A percentile compares a stretch with the other conserved stretches of the same genome.
Evolutionary conservation across 2,329 filamentous ascomycete species (phyloP).

Genomic region (Xylariaceae sp.): DNA sequence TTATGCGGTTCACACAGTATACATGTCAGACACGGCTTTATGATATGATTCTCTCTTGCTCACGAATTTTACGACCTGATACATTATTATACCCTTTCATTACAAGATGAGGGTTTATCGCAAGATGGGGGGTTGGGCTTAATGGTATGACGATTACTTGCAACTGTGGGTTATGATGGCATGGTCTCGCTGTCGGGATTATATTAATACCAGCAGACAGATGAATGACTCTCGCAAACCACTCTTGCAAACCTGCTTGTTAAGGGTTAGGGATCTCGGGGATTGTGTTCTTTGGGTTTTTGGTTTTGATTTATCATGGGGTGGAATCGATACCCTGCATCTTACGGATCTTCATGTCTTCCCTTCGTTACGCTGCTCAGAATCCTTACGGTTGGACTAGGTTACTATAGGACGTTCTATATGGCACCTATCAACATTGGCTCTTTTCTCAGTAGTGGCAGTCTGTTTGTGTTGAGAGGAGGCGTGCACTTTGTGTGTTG

Average conservation of each 20-base stretch:
- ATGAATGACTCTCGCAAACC: too few species aligned
- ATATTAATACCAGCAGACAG: too few species aligned
- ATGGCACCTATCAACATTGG: too few species aligned
- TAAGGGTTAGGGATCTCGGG: conserved; percentile 4
- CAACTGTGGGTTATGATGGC: not conserved
- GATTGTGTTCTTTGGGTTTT: conserved; percentile 9
- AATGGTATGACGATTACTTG: conserved; percentile 20
- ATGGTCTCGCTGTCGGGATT: not conserved
- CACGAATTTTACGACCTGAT: conserved; percentile 30
- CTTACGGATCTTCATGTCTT: conserved; percentile 12
- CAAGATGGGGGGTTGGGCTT: conserved; percentile 25
- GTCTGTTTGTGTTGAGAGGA: too few species aligned
- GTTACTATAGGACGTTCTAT: too few species aligned
- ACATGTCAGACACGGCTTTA: not conserved
- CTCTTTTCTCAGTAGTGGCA: too few species aligned
- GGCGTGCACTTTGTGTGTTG: too few species aligned
- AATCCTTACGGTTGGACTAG: too few species aligned
- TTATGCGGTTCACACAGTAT: not conserved
- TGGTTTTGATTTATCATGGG: too few species aligned
- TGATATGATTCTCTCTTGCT: conserved; percentile 18
- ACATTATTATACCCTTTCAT: conserved; percentile 33
- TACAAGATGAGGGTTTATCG: conserved; percentile 31
- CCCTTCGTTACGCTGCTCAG: too few species aligned
- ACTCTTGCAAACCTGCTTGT: not conserved
- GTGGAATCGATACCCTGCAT: conserved; percentile 27